phyloP scores from a whole-genome alignment of 176 grass and related monocot genomes.

The Hordeum marinum region DNA sequence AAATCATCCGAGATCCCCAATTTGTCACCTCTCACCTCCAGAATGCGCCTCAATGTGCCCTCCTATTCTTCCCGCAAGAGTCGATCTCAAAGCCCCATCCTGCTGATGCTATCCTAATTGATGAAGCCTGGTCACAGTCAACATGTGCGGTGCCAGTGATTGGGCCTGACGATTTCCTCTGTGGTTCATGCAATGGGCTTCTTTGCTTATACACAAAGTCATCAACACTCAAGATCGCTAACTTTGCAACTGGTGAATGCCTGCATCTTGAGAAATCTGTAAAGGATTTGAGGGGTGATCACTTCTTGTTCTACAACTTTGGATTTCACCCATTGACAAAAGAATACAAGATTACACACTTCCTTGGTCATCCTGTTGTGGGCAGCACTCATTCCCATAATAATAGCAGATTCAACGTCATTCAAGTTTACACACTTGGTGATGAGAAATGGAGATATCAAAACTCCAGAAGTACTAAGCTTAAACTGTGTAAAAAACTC shows the following conservation, averaged over 20 bases:
- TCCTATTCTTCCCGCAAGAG: conserved; percentile 14
- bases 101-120: conserved; percentile 9
- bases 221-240: conserved; percentile 10
- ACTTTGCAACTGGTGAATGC: neutral
- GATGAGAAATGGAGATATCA: conserved; percentile 21
- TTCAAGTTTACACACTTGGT: conserved; percentile 33
- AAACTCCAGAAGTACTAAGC: neutral
- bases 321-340: conserved; percentile 17
- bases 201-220: conserved; percentile 5
- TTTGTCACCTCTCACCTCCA: neutral
- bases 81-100: neutral
- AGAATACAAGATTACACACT: conserved; percentile 33
- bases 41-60: neutral
- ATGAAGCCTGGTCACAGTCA: neutral
- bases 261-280: conserved; percentile 11
- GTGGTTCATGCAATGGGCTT: conserved; percentile 10
- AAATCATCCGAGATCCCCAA: conserved; percentile 6
- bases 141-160: neutral
- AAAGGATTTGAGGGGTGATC: neutral
- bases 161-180: conserved; percentile 14
- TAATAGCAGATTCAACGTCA: neutral
- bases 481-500: neutral
- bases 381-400: no score
- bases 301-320: conserved; percentile 11
- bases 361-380: neutral